Percentiles rank a stretch among this genome's conserved stretches.
Evolutionary conservation across 2,329 filamentous ascomycete species (phyloP).

Genomic region (Sphaerulina musiva): DNA sequence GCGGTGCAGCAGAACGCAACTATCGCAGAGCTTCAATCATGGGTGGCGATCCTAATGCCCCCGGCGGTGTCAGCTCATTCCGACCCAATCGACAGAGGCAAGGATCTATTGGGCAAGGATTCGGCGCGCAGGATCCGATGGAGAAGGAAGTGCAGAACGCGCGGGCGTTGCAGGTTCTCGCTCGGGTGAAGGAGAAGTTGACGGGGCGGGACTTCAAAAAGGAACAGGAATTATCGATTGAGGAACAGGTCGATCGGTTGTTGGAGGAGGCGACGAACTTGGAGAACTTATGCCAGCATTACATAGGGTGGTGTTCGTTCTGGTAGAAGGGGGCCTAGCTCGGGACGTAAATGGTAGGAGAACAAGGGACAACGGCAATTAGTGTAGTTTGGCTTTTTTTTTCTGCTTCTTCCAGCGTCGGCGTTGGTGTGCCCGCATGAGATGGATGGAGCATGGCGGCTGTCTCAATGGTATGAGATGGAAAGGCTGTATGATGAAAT

Average conservation of each 20-base stretch:
- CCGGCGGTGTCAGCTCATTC: neutral
- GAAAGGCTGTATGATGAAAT: no score
- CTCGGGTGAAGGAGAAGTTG: slow-evolving; percentile 88
- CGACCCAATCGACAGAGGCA: slow-evolving; percentile 1
- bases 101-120: slow-evolving; percentile 25
- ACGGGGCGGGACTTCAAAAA: slow-evolving; percentile 89
- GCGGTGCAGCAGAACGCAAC: slow-evolving; percentile 7
- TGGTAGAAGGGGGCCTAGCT: slow-evolving; percentile 52
- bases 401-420: no score
- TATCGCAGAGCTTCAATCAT: slow-evolving; percentile 30
- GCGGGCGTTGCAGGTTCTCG: slow-evolving; percentile 81
- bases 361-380: no score
- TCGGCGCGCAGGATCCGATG: slow-evolving; percentile 31
- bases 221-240: slow-evolving; percentile 74
- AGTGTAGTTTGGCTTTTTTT: no score
- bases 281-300: slow-evolving; percentile 97
- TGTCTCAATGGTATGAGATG: no score
- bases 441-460: no score
- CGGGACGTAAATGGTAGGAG: no score
- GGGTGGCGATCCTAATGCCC: slow-evolving; percentile 28
- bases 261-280: slow-evolving; percentile 92
- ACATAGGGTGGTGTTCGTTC: slow-evolving; percentile 98
- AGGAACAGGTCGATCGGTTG: slow-evolving; percentile 87
- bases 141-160: slow-evolving; percentile 81
- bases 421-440: no score